phyloP scores from a whole-genome alignment of 352 stramenopile genomes.

The Pythium biforme region DNA sequence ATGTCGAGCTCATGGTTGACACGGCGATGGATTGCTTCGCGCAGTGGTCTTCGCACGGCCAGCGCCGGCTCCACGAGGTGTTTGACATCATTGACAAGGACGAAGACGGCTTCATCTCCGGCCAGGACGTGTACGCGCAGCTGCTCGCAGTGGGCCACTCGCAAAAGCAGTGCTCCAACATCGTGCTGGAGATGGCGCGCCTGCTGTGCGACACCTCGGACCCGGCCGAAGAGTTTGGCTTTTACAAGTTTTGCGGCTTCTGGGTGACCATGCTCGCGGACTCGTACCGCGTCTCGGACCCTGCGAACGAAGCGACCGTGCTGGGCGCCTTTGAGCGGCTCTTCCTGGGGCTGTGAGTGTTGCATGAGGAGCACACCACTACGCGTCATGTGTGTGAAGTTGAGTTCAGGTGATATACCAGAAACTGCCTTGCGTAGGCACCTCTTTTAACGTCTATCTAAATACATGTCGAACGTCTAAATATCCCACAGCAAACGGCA shows the following conservation, averaged over 20 bases:
- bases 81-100: slow-evolving; percentile 51
- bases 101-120: slow-evolving; percentile 48
- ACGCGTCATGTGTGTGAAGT: not conserved
- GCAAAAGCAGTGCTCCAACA: slow-evolving; percentile 29
- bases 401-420: not conserved
- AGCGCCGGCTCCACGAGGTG: slow-evolving; percentile 34
- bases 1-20: slow-evolving; percentile 54
- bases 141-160: slow-evolving; percentile 37
- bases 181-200: slow-evolving; percentile 41
- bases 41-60: slow-evolving; percentile 35
- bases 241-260: slow-evolving; percentile 51
- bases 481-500: no score
- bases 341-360: slow-evolving; percentile 34
- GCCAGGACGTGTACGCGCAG: slow-evolving; percentile 42
- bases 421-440: no score
- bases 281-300: slow-evolving; percentile 37
- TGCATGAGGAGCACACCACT: no score
- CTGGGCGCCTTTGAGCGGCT: slow-evolving; percentile 35
- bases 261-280: slow-evolving; percentile 57
- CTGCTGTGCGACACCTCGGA: slow-evolving; percentile 44
- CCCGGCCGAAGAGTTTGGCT: slow-evolving; percentile 51
- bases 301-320: slow-evolving; percentile 39
- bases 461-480: no score
- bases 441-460: no score
- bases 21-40: slow-evolving; percentile 43